Evolutionary conservation across 495 filamentous ascomycete genomes (phyloP), one percentile per base, ranked within the genome.

Genomic region (Recurvomyces mirabilis): DNA sequence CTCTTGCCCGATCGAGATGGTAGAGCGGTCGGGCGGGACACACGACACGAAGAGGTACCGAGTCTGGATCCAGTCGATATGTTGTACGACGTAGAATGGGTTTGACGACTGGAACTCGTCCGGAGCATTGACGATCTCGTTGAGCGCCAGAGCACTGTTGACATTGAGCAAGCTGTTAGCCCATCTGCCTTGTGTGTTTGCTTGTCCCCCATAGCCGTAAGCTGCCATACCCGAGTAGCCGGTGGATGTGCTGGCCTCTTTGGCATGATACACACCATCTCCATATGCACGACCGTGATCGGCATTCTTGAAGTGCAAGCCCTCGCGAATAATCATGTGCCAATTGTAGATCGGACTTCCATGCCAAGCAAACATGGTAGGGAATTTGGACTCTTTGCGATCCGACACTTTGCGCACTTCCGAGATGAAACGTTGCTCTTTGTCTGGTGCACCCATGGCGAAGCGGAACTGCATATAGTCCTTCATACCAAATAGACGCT

Each of bases 21-120:
- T 11, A 17, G 38, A 9, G 20, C 28, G 24, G 1, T 20, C 24
- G 2, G 33, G 6, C 3, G 39, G 33, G 15, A 53, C 49, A 53
- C 60, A 62, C 52, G 69, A 52, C 41, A 93, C 77, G 51, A 94
- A 87, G 2, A 96, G 68, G 61, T 93, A 96, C 45, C 89, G 71
- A 18, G 84, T 82, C 55, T 94, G 88, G 46, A 93, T 88, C 89
- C 89, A 96, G 50, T 93, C 81, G 12, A 81, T 64, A 25, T 85
- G 69, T 4, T 70, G 58, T 1, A 96, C 80, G 13, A 94, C 89
- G 24, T 82, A 77, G 58, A 79, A 73, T 0, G 79, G 81, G 0
- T 1, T 47, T 3, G 11, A 47, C 33, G 62, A 68, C 18, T 70
- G 58, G 52, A 84, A 94, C 38, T 82, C 52, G 0, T 64, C 23